Percentiles rank a stretch among this genome's conserved stretches.
These are phyloP conservation scores for Earliella scabrosa DNA, from an alignment of 1,284 basidiomycete genomes.

Conservation along the genomic window DNA sequence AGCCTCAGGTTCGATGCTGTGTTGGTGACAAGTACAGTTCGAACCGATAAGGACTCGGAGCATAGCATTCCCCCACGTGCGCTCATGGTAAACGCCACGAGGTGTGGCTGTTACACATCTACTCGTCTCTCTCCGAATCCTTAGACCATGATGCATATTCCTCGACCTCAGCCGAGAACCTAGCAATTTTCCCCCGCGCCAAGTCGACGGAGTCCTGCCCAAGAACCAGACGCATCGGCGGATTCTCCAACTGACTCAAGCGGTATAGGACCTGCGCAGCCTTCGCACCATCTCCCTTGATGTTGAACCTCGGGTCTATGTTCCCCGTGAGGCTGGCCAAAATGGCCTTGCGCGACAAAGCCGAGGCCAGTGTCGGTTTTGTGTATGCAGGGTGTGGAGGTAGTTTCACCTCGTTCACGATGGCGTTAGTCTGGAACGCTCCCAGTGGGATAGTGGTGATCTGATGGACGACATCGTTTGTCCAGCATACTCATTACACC, in stretches of 20 bases:
- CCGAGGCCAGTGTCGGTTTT: constrained; percentile 1
- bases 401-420: constrained; percentile 2
- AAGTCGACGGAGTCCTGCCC: constrained; percentile 21
- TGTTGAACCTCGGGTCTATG: not conserved
- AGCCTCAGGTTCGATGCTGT: too few species aligned
- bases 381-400: constrained; percentile 16
- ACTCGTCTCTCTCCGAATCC: constrained; percentile 25
- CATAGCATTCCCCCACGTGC: too few species aligned
- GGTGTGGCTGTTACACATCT: not conserved
- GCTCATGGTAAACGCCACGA: too few species aligned
- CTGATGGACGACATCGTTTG: not conserved
- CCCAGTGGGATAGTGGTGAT: constrained; percentile 14
- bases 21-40: too few species aligned
- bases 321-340: not conserved
- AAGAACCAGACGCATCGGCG: constrained; percentile 35
- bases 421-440: constrained; percentile 12
- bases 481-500: too few species aligned
- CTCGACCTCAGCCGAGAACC: constrained; percentile 23
- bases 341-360: constrained; percentile 6
- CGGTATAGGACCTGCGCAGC: constrained; percentile 3
- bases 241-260: constrained; percentile 16
- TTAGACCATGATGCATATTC: constrained; percentile 36
- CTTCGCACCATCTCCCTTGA: constrained; percentile 15
- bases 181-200: constrained; percentile 22
- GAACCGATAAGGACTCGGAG: too few species aligned